Evolutionary conservation across 345 rosid species (phyloP), one percentile per base, ranked within the genome.

Genomic region (Abelmoschus esculentus): DNA sequence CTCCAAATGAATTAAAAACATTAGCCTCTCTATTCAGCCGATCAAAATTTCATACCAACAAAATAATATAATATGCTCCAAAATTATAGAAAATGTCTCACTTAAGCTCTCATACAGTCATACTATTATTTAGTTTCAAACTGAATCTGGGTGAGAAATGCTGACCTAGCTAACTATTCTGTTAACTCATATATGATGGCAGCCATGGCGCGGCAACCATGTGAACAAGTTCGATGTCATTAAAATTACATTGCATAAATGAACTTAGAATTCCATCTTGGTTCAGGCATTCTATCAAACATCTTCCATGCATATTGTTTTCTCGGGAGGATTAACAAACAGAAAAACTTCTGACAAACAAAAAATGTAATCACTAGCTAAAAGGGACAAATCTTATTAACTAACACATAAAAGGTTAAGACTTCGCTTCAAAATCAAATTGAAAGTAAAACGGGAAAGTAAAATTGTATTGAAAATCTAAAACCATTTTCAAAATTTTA

Each of bases 1-100:
- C 34, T 28, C 44, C 70, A 72, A 59, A 19, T 11, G 53, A 36
- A 66, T 40, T 40, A 59, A 44, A 76, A 62, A n/a, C 65, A 14
- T 63, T 17, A 57, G 53, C 74, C 46, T 63, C 31, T 40, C 50
- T 40, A 18, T 29, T 63, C 19, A 18, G 31, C 12, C 18, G 15
- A 62, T 40, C 67, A 42, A 61, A 34, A 61, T 34, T 61, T n/a
- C 38, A 29, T 58, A 32, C 15, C 18, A 3, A 2, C 42, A 60
- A 60, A 59, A 56, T 56, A 56, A 60, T 32, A 15, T 29, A 60
- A 15, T 32, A 60, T 14, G 44, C 19, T 44, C 65, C n/a, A 19
- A n/a, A 60, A 17, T 5, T 31, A 59, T 59, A 60, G 42, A 32
- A 60, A 15, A 15, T 5, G 40, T 34, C 42, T n/a, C 44, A 60